Percentiles rank a stretch among this genome's conserved stretches.
Evolutionary conservation across 1,284 basidiomycete genomes (phyloP).

Genomic region (Cystobasidium pallidum): DNA sequence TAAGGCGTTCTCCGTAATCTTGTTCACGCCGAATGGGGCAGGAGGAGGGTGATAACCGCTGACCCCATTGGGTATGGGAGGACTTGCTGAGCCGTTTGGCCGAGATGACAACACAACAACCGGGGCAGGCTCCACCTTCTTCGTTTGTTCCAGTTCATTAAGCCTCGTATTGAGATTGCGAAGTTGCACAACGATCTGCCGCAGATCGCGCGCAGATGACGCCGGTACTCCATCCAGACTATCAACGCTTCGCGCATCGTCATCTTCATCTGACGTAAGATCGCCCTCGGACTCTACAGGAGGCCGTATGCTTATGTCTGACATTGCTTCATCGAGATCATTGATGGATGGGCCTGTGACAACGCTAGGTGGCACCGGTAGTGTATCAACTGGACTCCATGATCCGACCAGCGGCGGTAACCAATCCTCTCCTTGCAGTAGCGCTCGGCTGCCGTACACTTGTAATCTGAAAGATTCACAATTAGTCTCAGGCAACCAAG

Average conservation of each 20-base stretch:
- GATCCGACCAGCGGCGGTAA: constrained; percentile 50
- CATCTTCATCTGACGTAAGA: background rate
- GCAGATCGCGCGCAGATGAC: constrained; percentile 31
- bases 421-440: constrained; percentile 45
- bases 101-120: background rate
- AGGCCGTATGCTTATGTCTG: constrained; percentile 16
- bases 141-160: constrained; percentile 12
- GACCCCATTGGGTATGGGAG: background rate
- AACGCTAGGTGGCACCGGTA: constrained; percentile 5
- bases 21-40: constrained; percentile 40
- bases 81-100: background rate
- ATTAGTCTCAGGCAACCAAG: too few species aligned
- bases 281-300: constrained; percentile 3
- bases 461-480: background rate
- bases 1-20: constrained; percentile 36
- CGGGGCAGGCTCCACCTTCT: background rate
- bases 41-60: constrained; percentile 20
- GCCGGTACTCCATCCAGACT: constrained; percentile 27
- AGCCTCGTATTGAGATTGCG: constrained; percentile 30
- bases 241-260: constrained; percentile 1
- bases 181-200: constrained; percentile 34
- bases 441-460: constrained; percentile 16
- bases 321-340: background rate
- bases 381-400: constrained; percentile 1
- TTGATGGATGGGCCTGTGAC: background rate